Base-by-base conservation (phyloP, 306 rosid genomes). In the Prunus dulcis region DNA sequence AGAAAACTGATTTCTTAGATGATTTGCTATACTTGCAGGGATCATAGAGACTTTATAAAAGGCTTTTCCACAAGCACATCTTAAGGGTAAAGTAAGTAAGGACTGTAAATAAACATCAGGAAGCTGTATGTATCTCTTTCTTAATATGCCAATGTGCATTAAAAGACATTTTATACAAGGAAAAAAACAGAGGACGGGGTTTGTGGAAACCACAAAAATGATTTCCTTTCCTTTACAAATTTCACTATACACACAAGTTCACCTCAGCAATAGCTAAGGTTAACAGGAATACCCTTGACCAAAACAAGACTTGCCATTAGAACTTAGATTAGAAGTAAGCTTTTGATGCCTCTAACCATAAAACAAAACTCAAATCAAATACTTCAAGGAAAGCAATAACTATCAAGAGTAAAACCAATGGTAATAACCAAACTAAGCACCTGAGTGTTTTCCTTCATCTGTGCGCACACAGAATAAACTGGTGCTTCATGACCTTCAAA, bases 391-490 rank as follows among this genome's bases (percentile, higher is more conserved):
- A 53, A n/a, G 10, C 47, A 56, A 12, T 4, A 56, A 10, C 30
- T n/a, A 3, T 20, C 30, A 14, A 20, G 73, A 57, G 32, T 6
- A 46, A 30, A 79, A 19, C 20, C 27, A 71, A 14, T 28, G 27
- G 46, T 41, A 22, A 49, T 34, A 58, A 68, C 71, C 58, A n/a
- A 18, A 68, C 62, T 19, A 25, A 9, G n/a, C 80, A 84, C 91
- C 66, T 43, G 78, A 73, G 64, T 14, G 12, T 43, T 6, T 41
- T 56, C 28, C 73, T 84, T 80, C 47, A 1, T 32, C 27, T 75
- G 80, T 43, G 84, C 77, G 51, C 82, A 84, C 65, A 87, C 51
- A 60, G 87, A 84, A 84, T 49, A 84, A 57, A 82, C 84, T n/a
- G 91, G 79, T 69, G 87, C 82, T 64, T 34, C 23, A 8, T 75